Evolutionary conservation across 2,329 filamentous ascomycete species (phyloP).

Genomic region (Emericellopsis atlantica): DNA sequence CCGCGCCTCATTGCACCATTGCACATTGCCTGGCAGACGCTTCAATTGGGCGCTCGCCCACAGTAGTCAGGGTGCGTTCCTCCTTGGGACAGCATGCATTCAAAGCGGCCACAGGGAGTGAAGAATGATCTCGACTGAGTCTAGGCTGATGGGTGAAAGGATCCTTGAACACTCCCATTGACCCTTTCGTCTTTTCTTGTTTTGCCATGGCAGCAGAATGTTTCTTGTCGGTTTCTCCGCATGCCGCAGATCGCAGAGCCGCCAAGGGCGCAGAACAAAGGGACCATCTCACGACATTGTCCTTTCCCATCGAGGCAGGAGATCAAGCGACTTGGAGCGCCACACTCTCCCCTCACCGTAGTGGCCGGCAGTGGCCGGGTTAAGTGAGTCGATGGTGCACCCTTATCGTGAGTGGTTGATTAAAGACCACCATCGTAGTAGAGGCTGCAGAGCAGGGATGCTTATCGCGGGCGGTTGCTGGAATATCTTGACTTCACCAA

Average conservation of each 20-base stretch:
- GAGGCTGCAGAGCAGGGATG: background rate
- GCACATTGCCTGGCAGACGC: no score
- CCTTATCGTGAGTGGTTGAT: background rate
- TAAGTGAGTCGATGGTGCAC: background rate
- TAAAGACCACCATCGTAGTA: background rate
- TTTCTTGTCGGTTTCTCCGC: background rate
- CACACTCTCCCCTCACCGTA: background rate
- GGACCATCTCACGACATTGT: background rate
- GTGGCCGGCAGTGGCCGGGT: background rate
- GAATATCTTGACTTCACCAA: background rate
- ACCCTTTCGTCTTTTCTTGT: no score
- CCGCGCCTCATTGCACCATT: no score
- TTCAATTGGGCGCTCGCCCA: no score
- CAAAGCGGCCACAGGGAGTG: no score
- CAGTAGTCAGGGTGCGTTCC: no score
- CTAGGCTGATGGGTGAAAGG: no score
- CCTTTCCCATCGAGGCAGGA: slow-evolving; percentile 1
- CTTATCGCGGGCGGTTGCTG: background rate
- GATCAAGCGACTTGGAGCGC: background rate
- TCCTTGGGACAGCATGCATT: no score
- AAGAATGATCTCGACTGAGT: no score
- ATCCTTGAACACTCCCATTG: no score
- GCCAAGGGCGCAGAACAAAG: background rate
- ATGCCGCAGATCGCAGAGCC: background rate
- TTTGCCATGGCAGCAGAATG: no score